phyloP scores from a whole-genome alignment of 345 rosid genomes.

The Rubroshorea leprosula region DNA sequence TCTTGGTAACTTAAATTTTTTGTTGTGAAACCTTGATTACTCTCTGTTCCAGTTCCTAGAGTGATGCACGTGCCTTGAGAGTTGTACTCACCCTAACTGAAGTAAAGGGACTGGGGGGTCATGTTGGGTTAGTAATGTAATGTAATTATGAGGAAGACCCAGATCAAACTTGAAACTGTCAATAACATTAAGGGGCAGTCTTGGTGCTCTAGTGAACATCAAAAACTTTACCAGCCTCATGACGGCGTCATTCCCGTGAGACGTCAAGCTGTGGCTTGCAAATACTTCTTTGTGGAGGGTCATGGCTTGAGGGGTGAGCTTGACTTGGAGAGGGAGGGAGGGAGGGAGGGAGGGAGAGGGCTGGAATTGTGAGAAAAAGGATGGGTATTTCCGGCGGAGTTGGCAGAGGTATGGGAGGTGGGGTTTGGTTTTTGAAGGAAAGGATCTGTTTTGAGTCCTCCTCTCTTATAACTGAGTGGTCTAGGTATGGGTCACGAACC shows the following conservation, averaged over 20 bases:
- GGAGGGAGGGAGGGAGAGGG: slow-evolving; percentile 59
- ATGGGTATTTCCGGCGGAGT: slow-evolving; percentile 45
- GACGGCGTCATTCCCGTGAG: slow-evolving; percentile 30
- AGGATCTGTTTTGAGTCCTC: slow-evolving; percentile 52
- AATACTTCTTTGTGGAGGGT: slow-evolving; percentile 53
- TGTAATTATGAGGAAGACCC: slow-evolving; percentile 65
- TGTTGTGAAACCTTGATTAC: no score
- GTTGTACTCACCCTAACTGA: slow-evolving; percentile 84
- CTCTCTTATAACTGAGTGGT: slow-evolving; percentile 46
- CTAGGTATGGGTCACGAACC: slow-evolving; percentile 61
- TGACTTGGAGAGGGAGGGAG: slow-evolving; percentile 58
- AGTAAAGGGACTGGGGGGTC: slow-evolving; percentile 75
- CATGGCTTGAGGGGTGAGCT: slow-evolving; percentile 51
- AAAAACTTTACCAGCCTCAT: slow-evolving; percentile 53
- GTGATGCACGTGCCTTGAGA: slow-evolving; percentile 89
- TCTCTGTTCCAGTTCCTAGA: slow-evolving; percentile 36
- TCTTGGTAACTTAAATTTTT: no score
- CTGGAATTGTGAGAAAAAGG: slow-evolving; percentile 58
- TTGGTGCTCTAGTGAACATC: slow-evolving; percentile 46
- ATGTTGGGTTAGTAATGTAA: slow-evolving; percentile 82
- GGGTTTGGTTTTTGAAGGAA: slow-evolving; percentile 58
- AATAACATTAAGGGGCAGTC: slow-evolving; percentile 50
- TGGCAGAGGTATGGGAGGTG: slow-evolving; percentile 48
- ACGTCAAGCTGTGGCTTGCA: slow-evolving; percentile 25
- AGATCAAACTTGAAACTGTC: slow-evolving; percentile 61